Evolutionary conservation across 306 rosid species (phyloP), one percentile per base, ranked within the genome.

Genomic region (Ceratonia siliqua): DNA sequence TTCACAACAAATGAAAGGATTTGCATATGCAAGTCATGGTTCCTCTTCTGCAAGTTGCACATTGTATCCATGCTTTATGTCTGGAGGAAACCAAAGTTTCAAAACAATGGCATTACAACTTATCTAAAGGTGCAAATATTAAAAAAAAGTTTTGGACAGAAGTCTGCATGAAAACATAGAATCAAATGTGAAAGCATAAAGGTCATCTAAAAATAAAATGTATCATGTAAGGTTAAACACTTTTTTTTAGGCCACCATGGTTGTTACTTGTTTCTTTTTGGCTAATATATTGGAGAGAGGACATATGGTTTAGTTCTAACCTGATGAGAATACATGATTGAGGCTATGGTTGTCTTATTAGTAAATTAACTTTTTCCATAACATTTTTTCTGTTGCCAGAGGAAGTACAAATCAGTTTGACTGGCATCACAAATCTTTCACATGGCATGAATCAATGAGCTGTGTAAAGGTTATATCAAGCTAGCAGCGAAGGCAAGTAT

Each of bases 21-120:
- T 62, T 41, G 74, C 56, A 55, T 55, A 61, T 62, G 8, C 50
- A 62, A 56, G 54, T 88, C 72, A 89, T 17, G 83, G 82, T 70
- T 87, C 90, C 48, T 93, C 91, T 80, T 86, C 96, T 42, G 80
- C 85, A 74, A 84, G 90, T 80, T 82, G 85, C 91, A 87, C 86
- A 67, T 82, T 78, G 86, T 85, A 87, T 85, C 84, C 92, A 75
- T 78, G 96, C 89, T 89, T 83, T 74, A 88, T 82, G 74, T 82
- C 98, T 91, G 92, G 57, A 75, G 50, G 78, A 86, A 74, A 78
- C 66, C 80, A 85, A 79, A 83, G 70, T 66, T 73, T 72, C 58
- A 74, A 79, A 55, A 68, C 46, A 58, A 35, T 72, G 62, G 75
- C 46, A 63, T 52, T 57, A 36, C 81, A 79, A 36, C 53, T 20